Evolutionary conservation across 495 filamentous ascomycete species (phyloP), one percentile per base, ranked within the genome.

Genomic region (Glutinoglossum americanum): DNA sequence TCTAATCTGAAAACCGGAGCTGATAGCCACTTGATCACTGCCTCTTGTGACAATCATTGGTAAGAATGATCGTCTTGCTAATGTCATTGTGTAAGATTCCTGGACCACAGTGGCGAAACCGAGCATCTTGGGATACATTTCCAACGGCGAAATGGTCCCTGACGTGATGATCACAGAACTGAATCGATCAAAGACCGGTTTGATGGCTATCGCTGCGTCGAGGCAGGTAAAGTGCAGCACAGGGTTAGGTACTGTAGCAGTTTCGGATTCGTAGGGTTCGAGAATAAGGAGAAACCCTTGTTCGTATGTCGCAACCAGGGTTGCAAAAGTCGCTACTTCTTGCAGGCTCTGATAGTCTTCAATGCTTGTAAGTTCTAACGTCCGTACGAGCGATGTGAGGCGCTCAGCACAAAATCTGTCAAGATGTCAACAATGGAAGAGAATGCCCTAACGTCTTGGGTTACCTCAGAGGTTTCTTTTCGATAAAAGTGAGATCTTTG

Each of bases 81-180:
- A 79, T 0, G 93, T 96, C 89, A 99, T 97, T 60, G 77, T 79
- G 72, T 97, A 99, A 1, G 93, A 97, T 66, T 97, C 88, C 65
- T 96, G 87, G 32, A 97, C 81, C 17, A 96, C 89, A 11, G 87
- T 83, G 2, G 72, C 75, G 70, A 99, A 99, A 47, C 83, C 84
- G 10, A 99, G 80, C 92, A 99, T 96, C 63, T 94, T 95, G 0
- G 93, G 93, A 66, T 97, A 99, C 89, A 99, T 97, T 67, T 99
- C 93, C 4, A 99, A 68, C 0, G 93, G 93, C 0, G 92, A 96
- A 55, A 99, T 83, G 3, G 93, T 99, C 21, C 93, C 93, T 0
- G 93, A 97, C 5, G 93, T 99, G 67, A 99, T 96, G 68, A 99
- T 89, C 57, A 99, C 93, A 7, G 93, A 96, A 64, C 81, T 84